These are phyloP conservation scores for Verticillium nubilum DNA, from an alignment of 2,329 filamentous ascomycete species.

Conservation along the genomic window DNA sequence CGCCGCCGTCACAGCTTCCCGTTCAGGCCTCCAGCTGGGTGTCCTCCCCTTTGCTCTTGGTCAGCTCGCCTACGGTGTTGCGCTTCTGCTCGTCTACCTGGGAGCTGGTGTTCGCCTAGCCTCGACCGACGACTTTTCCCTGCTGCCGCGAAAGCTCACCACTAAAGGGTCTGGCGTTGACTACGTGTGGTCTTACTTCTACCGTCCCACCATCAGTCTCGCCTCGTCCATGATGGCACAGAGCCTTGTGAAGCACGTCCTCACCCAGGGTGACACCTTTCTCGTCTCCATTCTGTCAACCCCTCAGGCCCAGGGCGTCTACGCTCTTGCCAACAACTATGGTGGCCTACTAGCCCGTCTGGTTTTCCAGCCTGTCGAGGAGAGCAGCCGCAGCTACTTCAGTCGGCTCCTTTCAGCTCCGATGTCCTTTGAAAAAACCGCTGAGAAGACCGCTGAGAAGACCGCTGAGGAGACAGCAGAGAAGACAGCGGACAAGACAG, in stretches of 20 bases:
- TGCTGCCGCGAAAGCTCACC: conserved; percentile 46
- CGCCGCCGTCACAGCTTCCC: conserved; percentile 59
- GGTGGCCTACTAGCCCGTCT: conserved; percentile 83
- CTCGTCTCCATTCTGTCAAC: conserved; percentile 75
- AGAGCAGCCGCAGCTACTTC: conserved; percentile 86
- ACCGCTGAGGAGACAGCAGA: conserved; percentile 6
- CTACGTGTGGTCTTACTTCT: conserved; percentile 60
- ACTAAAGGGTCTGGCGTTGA: not conserved
- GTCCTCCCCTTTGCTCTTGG: conserved; percentile 86
- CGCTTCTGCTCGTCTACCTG: conserved; percentile 66
- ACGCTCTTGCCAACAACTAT: conserved; percentile 91
- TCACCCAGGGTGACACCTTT: conserved; percentile 92
- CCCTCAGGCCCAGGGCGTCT: conserved; percentile 79
- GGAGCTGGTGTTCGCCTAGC: conserved; percentile 55
- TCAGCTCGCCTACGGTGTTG: conserved; percentile 69
- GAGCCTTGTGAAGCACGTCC: conserved; percentile 82
- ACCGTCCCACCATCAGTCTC: conserved; percentile 63
- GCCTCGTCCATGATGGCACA: conserved; percentile 82
- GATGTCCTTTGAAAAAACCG: conserved; percentile 15
- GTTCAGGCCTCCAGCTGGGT: conserved; percentile 51
- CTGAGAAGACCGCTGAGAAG: conserved; percentile 1
- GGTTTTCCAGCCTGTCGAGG: conserved; percentile 91
- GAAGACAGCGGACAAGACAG: conserved; percentile 11
- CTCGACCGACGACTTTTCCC: conserved; percentile 57
- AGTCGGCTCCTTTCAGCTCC: conserved; percentile 62